phyloP scores from a whole-genome alignment of 139 green algal genomes.

The Prasinococcaceae sp. region DNA sequence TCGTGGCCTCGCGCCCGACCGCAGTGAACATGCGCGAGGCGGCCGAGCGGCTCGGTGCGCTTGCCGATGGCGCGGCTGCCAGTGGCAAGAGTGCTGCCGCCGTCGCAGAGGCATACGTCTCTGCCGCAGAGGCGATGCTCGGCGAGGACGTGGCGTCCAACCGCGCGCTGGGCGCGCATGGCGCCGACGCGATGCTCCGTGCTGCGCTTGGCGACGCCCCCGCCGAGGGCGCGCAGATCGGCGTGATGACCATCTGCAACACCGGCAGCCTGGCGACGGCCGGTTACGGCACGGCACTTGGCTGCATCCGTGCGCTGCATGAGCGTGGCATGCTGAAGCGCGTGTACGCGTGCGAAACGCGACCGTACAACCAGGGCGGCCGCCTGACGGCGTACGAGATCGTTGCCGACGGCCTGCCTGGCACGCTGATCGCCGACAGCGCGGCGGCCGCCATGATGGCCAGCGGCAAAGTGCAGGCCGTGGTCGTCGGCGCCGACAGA shows the following conservation, averaged over 20 bases:
- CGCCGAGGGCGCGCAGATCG: constrained; percentile 19
- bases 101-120: constrained; percentile 44
- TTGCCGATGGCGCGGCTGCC: constrained; percentile 21
- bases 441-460: constrained; percentile 70
- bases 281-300: constrained; percentile 80
- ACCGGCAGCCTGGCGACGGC: constrained; percentile 84
- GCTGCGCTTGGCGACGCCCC: background rate
- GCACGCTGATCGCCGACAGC: constrained; percentile 79
- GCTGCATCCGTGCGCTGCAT: constrained; percentile 69
- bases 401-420: constrained; percentile 69
- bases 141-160: constrained; percentile 64
- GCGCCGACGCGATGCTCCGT: constrained; percentile 50
- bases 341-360: constrained; percentile 76
- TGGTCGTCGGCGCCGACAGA: constrained; percentile 88
- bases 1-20: constrained; percentile 78
- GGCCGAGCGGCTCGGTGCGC: constrained; percentile 36
- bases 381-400: constrained; percentile 92
- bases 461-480: constrained; percentile 57
- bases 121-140: constrained; percentile 57
- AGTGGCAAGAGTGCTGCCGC: constrained; percentile 25
- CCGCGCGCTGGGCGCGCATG: constrained; percentile 59
- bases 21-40: constrained; percentile 86
- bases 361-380: constrained; percentile 83
- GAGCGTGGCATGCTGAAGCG: constrained; percentile 56
- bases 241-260: constrained; percentile 93